Conservation (phyloP, 1,139 yeast species). For the Candida glucosophila region DNA sequence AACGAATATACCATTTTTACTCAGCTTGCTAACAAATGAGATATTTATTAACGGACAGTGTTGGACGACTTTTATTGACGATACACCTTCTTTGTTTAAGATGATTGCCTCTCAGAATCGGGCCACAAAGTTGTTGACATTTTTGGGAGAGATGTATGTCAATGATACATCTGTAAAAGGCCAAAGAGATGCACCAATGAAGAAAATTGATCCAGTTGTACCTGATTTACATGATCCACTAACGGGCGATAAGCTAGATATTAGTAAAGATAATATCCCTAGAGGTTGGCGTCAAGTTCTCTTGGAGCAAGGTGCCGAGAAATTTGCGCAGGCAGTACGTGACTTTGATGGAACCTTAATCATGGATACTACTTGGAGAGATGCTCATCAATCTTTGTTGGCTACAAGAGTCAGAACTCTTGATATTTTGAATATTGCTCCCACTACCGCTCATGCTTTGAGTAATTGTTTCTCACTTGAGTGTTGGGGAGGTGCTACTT, state of each 20-base stretch:
- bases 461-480: constrained; percentile 90
- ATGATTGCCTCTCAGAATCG: constrained; percentile 94
- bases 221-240: constrained; percentile 61
- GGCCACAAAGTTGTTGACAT: constrained; percentile 85
- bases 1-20: constrained; percentile 92
- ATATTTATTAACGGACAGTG: constrained; percentile 83
- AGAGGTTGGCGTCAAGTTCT: constrained; percentile 90
- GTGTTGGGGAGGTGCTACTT: constrained; percentile 99
- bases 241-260: constrained; percentile 51
- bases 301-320: constrained; percentile 78
- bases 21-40: constrained; percentile 87
- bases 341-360: constrained; percentile 75
- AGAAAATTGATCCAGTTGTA: constrained; percentile 62
- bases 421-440: constrained; percentile 86
- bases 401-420: constrained; percentile 97
- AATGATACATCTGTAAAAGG: constrained; percentile 95
- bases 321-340: constrained; percentile 82
- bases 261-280: constrained; percentile 46
- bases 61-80: constrained; percentile 99
- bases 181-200: constrained; percentile 86
- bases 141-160: constrained; percentile 86
- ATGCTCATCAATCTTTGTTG: constrained; percentile 96
- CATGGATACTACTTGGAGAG: constrained; percentile 99
- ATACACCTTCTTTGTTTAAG: constrained; percentile 91
- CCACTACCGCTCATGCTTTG: constrained; percentile 85